phyloP scores from a whole-genome alignment of 73 alveolate genomes.

The Symbiodinium pilosum region DNA sequence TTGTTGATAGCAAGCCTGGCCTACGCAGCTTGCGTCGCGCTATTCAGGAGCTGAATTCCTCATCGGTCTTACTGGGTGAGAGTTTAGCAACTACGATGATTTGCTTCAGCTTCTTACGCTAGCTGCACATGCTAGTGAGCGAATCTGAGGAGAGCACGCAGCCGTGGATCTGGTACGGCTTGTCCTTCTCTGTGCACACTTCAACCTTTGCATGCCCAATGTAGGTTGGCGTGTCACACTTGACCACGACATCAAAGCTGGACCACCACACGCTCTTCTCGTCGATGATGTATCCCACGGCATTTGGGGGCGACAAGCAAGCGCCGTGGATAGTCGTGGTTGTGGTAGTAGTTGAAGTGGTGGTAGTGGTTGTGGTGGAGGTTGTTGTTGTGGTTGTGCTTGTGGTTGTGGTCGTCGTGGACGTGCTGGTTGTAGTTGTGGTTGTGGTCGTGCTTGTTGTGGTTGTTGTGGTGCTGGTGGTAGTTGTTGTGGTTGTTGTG shows the following conservation, averaged over 20 bases:
- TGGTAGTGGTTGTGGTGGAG: constrained; percentile 44
- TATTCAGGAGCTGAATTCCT: too few relatives aligned
- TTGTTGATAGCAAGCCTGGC: too few relatives aligned
- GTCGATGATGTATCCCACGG: constrained; percentile 36
- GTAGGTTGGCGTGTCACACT: constrained; percentile 14
- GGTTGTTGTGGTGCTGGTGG: constrained; percentile 62
- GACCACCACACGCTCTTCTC: constrained; percentile 62
- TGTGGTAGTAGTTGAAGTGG: constrained; percentile 65
- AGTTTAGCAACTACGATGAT: too few relatives aligned
- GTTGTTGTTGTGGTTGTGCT: constrained; percentile 58
- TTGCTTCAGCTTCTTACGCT: too few relatives aligned
- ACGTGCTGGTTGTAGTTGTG: constrained; percentile 37
- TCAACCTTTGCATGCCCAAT: constrained; percentile 66
- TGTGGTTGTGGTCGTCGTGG: constrained; percentile 45
- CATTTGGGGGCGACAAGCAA: constrained; percentile 25
- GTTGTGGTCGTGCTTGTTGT: constrained; percentile 33
- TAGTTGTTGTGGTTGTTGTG: constrained; percentile 43
- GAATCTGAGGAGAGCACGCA: constrained; percentile 38
- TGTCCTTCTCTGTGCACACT: constrained; percentile 16
- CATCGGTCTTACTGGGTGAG: too few relatives aligned
- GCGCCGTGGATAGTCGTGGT: constrained; percentile 37
- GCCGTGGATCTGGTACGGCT: constrained; percentile 26
- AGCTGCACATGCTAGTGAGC: too few relatives aligned
- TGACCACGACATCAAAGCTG: constrained; percentile 25
- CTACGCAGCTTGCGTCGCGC: too few relatives aligned